Conservation (phyloP, 495 filamentous ascomycete species). For the Neurospora sublineolata region DNA sequence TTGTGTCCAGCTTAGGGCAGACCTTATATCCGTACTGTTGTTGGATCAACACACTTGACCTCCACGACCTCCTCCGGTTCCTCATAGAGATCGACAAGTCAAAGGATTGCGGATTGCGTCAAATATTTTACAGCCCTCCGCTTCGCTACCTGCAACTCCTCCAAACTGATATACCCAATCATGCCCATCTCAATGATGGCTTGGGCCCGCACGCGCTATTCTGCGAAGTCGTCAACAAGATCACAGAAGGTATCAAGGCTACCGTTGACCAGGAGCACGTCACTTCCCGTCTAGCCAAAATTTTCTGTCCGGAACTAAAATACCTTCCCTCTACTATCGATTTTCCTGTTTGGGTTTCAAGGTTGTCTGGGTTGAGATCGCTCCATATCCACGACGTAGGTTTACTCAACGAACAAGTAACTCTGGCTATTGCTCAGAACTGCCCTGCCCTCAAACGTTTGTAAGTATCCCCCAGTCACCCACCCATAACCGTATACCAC, state of each 20-base stretch:
- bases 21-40: slow-evolving; percentile 60
- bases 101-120: slow-evolving; percentile 13
- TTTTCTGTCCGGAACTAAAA: slow-evolving; percentile 17
- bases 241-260: slow-evolving; percentile 24
- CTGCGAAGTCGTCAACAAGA: slow-evolving; percentile 16
- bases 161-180: not conserved
- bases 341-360: slow-evolving; percentile 26
- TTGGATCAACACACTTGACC: slow-evolving; percentile 53
- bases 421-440: slow-evolving; percentile 39
- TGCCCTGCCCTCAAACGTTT: slow-evolving; percentile 53
- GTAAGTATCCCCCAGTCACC: slow-evolving; percentile 4
- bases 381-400: slow-evolving; percentile 48
- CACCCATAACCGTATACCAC: not conserved
- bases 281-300: slow-evolving; percentile 35
- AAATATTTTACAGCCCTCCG: slow-evolving; percentile 40
- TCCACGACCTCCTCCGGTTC: slow-evolving; percentile 44
- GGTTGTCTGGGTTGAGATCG: slow-evolving; percentile 25
- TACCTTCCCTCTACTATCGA: slow-evolving; percentile 13
- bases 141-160: slow-evolving; percentile 27
- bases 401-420: slow-evolving; percentile 40
- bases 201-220: slow-evolving; percentile 13
- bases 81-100: slow-evolving; percentile 13
- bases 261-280: slow-evolving; percentile 20
- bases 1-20: slow-evolving; percentile 50
- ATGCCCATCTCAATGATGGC: not conserved